Evolutionary conservation across 1,284 basidiomycete genomes (phyloP).

Genomic region (Melampsora larici-populina): DNA sequence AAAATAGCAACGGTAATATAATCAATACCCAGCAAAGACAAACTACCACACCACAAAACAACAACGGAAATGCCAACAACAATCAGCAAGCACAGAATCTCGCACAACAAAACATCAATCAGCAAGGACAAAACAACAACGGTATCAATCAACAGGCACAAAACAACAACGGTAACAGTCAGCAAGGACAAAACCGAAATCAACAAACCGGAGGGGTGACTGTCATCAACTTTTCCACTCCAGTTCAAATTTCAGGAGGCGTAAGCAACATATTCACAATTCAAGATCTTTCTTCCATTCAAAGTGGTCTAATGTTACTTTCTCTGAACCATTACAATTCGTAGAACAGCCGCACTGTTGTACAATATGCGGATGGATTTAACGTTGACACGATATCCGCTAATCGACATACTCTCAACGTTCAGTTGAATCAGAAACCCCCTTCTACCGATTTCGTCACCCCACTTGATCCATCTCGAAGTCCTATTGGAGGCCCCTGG

Average conservation of each 20-base stretch:
- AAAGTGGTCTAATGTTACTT: neutral
- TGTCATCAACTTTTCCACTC: slow-evolving; percentile 4
- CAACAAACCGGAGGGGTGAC: neutral
- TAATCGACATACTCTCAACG: slow-evolving; percentile 9
- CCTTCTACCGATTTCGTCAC: slow-evolving; percentile 31
- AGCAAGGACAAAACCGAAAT: no score
- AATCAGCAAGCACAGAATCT: no score
- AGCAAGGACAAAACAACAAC: no score
- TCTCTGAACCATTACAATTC: neutral
- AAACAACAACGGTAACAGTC: no score
- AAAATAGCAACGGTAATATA: no score
- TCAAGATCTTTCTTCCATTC: neutral
- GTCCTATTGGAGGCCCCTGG: slow-evolving; percentile 16
- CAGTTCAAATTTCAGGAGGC: neutral
- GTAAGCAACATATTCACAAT: neutral
- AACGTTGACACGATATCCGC: neutral
- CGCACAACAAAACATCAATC: no score
- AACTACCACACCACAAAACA: no score
- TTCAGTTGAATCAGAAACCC: slow-evolving; percentile 7
- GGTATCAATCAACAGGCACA: no score
- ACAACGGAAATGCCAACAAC: no score
- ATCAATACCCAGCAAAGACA: no score
- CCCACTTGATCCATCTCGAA: slow-evolving; percentile 22
- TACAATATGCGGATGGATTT: neutral
- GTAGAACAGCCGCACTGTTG: neutral